Base-by-base conservation (phyloP, 2,329 filamentous ascomycete species). In the Aspergillus brasiliensis region DNA sequence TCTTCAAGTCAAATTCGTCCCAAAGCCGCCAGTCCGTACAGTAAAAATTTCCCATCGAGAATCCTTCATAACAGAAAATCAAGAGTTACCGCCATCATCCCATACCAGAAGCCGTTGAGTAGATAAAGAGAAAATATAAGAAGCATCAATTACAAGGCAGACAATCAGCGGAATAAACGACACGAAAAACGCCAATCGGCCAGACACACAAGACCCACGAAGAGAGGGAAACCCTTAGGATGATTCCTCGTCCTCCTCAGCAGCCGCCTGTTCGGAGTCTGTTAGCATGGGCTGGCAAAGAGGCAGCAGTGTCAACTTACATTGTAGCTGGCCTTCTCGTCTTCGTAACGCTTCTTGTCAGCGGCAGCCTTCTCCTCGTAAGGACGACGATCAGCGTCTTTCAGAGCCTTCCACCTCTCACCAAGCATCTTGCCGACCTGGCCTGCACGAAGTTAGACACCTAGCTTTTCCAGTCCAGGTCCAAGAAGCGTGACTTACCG, bases 281-380 rank as follows among this genome's bases (percentile, higher is more conserved):
- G 48, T 65, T 58, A 61, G 46, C 28, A 59, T 21, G 6, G 7
- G 48, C 57, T 40, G 42, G 8, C 11, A 13, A 27, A n/a, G 7
- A 49, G 27, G 51, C 3, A 28, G 19, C 15, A 11, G 31, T 38
- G 25, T 28, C 34, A 42, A 81, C 89, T 83, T 84, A 96, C 92
- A 74, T 92, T 88, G 85, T 96, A 99, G 67, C 87, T 91, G 69
- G 90, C 89, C 87, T 99, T 99, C 87, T 98, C 92, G 70, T 97
- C 91, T 80, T 98, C 94, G 78, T 98, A 99, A 64, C 95, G 90
- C 89, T 98, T 97, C 91, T 98, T 99, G 83, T 99, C 95, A 66
- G 89, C 84, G 55, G 91, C 91, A 75, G 95, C 95, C 89, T 98
- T 98, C 77, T 91, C 91, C 82, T 98, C 94, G 75, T 98, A 99